A percentile compares a stretch with the other conserved stretches of the same genome.
Conservation (phyloP, 257 asterid genomes). For the Anisodus acutangulus region DNA sequence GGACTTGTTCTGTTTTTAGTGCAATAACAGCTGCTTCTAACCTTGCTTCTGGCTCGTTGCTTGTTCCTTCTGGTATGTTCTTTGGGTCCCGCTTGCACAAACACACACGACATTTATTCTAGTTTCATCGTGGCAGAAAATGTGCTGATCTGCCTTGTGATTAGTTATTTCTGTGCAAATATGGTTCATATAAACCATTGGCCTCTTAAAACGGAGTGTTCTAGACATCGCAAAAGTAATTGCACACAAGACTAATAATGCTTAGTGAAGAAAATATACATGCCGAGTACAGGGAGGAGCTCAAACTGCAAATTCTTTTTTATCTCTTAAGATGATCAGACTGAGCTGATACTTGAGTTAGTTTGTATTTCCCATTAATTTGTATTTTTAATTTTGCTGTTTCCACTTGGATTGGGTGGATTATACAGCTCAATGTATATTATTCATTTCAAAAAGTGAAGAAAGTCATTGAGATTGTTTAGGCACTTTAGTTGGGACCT, state of each 20-base stretch:
- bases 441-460: neutral
- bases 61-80: conserved; percentile 71
- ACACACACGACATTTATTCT: neutral
- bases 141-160: conserved; percentile 28
- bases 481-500: neutral
- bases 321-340: neutral
- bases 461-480: neutral
- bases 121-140: conserved; percentile 1
- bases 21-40: conserved; percentile 96
- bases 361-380: conserved; percentile 18
- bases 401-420: neutral
- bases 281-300: conserved; percentile 23
- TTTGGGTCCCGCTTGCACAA: neutral
- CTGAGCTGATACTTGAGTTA: neutral
- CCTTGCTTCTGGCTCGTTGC: conserved; percentile 94
- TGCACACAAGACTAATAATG: conserved; percentile 13
- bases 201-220: neutral
- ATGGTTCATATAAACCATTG: conserved; percentile 7
- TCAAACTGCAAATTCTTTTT: conserved; percentile 16
- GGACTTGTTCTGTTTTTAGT: conserved; percentile 93
- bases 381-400: neutral
- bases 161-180: neutral
- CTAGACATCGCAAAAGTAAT: conserved; percentile 4
- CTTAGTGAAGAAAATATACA: conserved; percentile 24
- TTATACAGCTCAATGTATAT: conserved; percentile 12